These are phyloP conservation scores for Syzygium malaccense DNA, from an alignment of 441 rosid species.

Conservation along the genomic window DNA sequence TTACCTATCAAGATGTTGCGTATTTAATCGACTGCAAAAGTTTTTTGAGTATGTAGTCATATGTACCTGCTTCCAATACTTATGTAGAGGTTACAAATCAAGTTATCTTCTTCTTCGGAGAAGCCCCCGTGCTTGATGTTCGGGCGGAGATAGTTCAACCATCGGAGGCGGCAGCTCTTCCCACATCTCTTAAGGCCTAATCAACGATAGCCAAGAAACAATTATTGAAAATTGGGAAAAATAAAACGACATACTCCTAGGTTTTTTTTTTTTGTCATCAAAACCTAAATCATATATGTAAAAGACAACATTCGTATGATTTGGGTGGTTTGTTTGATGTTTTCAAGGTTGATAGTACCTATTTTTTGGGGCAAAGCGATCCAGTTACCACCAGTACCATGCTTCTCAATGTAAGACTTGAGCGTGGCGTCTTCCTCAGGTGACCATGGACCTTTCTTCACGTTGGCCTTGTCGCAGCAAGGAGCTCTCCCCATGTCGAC, in stretches of 20 bases:
- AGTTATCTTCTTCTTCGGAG: slow-evolving; percentile 39
- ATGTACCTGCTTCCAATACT: slow-evolving; percentile 45
- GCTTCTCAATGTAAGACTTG: slow-evolving; percentile 31
- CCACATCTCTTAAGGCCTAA: slow-evolving; percentile 47
- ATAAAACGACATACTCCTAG: neutral
- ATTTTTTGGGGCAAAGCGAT: slow-evolving; percentile 44
- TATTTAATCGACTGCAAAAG: neutral
- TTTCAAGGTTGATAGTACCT: slow-evolving; percentile 9
- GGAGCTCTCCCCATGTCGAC: slow-evolving; percentile 37
- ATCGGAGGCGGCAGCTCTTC: slow-evolving; percentile 45
- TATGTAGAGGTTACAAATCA: slow-evolving; percentile 34
- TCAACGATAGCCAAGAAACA: neutral
- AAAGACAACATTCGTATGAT: neutral
- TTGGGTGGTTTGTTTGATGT: neutral
- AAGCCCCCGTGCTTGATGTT: slow-evolving; percentile 42
- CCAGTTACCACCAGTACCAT: slow-evolving; percentile 44
- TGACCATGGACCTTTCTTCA: slow-evolving; percentile 49
- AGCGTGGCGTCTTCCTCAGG: slow-evolving; percentile 45
- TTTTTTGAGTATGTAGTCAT: neutral
- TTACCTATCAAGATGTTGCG: neutral
- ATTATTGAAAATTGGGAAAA: neutral
- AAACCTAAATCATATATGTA: neutral
- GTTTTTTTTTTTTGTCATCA: neutral
- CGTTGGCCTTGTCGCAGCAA: slow-evolving; percentile 46
- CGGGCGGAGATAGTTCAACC: slow-evolving; percentile 48